Evolutionary conservation across 192 early-diverging fungal genomes (phyloP).

Genomic region (Backusella parvicylindrica): DNA sequence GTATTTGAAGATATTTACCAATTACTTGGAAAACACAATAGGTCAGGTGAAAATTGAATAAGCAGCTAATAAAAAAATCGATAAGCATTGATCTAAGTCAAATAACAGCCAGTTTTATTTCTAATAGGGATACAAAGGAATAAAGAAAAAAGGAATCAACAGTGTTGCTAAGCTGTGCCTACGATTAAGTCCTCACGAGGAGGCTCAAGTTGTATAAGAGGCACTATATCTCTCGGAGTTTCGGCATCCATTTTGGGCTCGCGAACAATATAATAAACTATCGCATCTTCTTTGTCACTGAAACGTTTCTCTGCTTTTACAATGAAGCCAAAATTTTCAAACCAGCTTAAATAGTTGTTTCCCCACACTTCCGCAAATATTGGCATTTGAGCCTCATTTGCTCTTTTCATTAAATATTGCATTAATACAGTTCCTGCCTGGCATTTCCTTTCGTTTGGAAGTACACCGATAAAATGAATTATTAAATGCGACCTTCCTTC

Average conservation of each 20-base stretch:
- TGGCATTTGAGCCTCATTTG: constrained; percentile 2
- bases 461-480: constrained; percentile 18
- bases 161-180: background rate
- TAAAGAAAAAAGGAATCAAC: background rate
- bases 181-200: background rate
- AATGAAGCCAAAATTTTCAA: background rate
- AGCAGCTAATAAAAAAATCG: no score
- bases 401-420: constrained; percentile 7
- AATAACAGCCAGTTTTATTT: no score
- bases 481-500: constrained; percentile 5
- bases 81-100: no score
- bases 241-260: no score
- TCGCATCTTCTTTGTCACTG: no score
- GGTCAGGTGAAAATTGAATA: no score
- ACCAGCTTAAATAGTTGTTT: background rate
- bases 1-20: no score
- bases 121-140: no score
- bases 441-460: constrained; percentile 9
- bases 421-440: constrained; percentile 14
- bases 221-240: background rate
- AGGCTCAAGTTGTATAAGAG: background rate
- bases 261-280: no score
- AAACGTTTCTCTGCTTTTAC: background rate
- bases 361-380: background rate
- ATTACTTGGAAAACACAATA: no score